Conservation (phyloP, 2,329 filamentous ascomycete genomes). For the Paramyrothecium sp. region DNA sequence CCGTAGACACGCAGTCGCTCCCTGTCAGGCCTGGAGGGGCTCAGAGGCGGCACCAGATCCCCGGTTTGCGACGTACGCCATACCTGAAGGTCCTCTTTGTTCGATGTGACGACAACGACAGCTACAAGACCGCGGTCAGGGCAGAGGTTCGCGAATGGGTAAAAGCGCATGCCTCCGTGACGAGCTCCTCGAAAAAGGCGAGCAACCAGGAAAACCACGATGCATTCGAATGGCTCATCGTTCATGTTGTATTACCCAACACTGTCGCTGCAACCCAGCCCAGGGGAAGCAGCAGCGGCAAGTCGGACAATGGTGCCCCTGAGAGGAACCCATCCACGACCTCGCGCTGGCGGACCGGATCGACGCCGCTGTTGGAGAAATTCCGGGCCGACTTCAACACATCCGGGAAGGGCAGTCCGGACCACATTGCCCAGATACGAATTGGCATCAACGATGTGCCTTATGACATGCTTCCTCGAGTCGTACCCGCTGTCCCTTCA, state of each 20-base stretch:
- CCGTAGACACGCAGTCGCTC: constrained; percentile 31
- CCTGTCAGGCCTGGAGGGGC: constrained; percentile 29
- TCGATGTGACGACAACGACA: constrained; percentile 92
- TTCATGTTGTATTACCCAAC: constrained; percentile 90
- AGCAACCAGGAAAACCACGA: constrained; percentile 89
- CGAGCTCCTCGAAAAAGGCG: constrained; percentile 50
- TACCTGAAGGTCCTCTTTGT: constrained; percentile 90
- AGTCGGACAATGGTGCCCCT: constrained; percentile 51
- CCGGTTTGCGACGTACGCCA: constrained; percentile 85
- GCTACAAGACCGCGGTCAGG: constrained; percentile 79
- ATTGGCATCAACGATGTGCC: constrained; percentile 70
- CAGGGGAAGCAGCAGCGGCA: constrained; percentile 48
- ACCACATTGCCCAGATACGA: constrained; percentile 82
- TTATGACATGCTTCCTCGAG: constrained; percentile 61
- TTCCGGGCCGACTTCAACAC: constrained; percentile 87
- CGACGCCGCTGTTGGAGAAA: constrained; percentile 85
- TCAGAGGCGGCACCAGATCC: constrained; percentile 83
- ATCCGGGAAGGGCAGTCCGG: constrained; percentile 64
- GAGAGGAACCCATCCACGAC: constrained; percentile 64
- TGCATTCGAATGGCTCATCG: constrained; percentile 90
- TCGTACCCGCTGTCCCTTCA: constrained; percentile 61
- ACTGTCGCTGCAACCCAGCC: constrained; percentile 79
- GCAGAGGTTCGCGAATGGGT: constrained; percentile 89
- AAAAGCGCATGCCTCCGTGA: constrained; percentile 67
- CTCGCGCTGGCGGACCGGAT: constrained; percentile 76